Conservation (phyloP, 164 flowering plant genomes). For the Saururus chinensis region DNA sequence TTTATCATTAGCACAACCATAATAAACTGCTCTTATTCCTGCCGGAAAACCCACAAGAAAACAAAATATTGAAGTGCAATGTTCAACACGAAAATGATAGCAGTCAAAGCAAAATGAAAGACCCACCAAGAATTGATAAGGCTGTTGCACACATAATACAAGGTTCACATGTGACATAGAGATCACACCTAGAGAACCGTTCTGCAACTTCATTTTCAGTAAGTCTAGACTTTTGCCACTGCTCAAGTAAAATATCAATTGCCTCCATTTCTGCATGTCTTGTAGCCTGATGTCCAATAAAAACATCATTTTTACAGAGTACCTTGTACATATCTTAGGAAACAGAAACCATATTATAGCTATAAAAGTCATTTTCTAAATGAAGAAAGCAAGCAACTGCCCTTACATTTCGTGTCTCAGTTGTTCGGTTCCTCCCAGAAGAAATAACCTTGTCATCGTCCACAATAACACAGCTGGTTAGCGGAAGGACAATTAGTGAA, state of each 20-base stretch:
- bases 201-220: conserved; percentile 46
- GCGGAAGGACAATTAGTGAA: conserved; percentile 1
- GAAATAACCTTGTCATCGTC: conserved; percentile 64
- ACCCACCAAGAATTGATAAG: conserved; percentile 68
- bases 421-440: conserved; percentile 78
- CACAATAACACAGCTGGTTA: conserved; percentile 65
- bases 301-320: neutral
- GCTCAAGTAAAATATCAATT: conserved; percentile 57
- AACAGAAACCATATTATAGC: neutral
- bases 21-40: conserved; percentile 75
- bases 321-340: neutral
- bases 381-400: neutral
- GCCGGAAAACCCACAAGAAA: neutral
- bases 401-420: conserved; percentile 71
- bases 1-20: conserved; percentile 90
- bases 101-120: neutral
- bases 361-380: neutral
- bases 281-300: conserved; percentile 43
- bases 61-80: neutral
- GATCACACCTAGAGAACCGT: conserved; percentile 50
- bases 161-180: conserved; percentile 98
- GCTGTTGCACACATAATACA: conserved; percentile 97
- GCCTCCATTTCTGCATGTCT: conserved; percentile 99
- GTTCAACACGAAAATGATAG: neutral
- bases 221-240: conserved; percentile 53